A percentile compares a stretch with the other conserved stretches of the same genome.
These are phyloP conservation scores for Urtica urens DNA, from an alignment of 306 rosid species.

Conservation along the genomic window DNA sequence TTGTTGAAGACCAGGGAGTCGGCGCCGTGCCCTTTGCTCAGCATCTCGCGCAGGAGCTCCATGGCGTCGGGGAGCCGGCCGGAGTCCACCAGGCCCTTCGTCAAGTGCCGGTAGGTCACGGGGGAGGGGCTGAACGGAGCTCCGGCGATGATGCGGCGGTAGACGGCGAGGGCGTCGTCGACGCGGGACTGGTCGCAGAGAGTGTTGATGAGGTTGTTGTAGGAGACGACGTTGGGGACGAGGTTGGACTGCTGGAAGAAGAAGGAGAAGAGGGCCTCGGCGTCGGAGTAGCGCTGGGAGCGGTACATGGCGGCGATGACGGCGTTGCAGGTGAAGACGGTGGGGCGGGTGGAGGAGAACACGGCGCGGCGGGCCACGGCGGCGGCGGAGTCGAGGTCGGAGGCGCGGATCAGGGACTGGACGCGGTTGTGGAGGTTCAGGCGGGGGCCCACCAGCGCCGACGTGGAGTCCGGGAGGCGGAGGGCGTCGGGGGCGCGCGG, in stretches of 20 bases:
- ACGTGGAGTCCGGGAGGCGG: slow-evolving; percentile 79
- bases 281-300: slow-evolving; percentile 56
- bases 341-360: slow-evolving; percentile 83
- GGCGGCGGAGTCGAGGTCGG: slow-evolving; percentile 81
- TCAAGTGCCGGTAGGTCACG: slow-evolving; percentile 69
- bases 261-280: slow-evolving; percentile 65
- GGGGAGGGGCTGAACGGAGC: slow-evolving; percentile 83
- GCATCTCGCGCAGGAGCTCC: slow-evolving; percentile 84
- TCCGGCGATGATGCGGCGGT: slow-evolving; percentile 46
- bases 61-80: slow-evolving; percentile 62
- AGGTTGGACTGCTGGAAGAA: slow-evolving; percentile 72
- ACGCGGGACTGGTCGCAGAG: slow-evolving; percentile 84
- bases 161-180: slow-evolving; percentile 58
- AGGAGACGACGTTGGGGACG: slow-evolving; percentile 82
- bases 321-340: slow-evolving; percentile 96
- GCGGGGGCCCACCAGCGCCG: slow-evolving; percentile 69
- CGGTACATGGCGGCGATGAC: slow-evolving; percentile 91
- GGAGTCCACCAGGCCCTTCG: slow-evolving; percentile 59
- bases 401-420: slow-evolving; percentile 84
- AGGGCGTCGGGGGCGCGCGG: slow-evolving; percentile 81
- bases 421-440: slow-evolving; percentile 87
- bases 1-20: slow-evolving; percentile 81
- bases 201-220: slow-evolving; percentile 68
- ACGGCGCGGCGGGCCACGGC: slow-evolving; percentile 68
- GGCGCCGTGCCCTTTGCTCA: slow-evolving; percentile 74